Conservation (phyloP, 1,139 yeast species). For the Pneumocystis sp. region DNA sequence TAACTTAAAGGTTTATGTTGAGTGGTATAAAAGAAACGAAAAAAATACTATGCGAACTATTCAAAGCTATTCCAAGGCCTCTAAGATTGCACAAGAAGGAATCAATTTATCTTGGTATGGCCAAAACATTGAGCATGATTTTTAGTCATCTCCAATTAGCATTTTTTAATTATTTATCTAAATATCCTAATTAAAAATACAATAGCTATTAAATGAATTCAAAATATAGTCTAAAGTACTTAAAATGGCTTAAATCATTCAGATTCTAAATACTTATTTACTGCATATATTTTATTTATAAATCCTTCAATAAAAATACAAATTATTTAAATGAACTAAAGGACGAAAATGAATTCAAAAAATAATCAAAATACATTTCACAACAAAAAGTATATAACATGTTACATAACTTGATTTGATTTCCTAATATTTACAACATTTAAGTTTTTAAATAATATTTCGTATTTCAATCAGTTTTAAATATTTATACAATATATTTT, state of each 20-base stretch:
- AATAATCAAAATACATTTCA: background rate
- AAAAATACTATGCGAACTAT: background rate
- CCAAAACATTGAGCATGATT: background rate
- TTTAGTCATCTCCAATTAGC: background rate
- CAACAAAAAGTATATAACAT: background rate
- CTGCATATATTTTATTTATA: background rate
- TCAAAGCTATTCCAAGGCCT: background rate
- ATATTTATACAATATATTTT: background rate
- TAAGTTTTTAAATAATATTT: background rate
- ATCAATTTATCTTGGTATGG: background rate
- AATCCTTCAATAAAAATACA: background rate
- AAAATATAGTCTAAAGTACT: background rate
- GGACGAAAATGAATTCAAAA: background rate
- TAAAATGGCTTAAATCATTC: background rate
- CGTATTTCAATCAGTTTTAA: background rate
- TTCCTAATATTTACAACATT: background rate
- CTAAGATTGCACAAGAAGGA: background rate
- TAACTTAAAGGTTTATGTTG: slow-evolving; percentile 31
- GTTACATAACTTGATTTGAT: background rate
- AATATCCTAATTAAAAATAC: too few relatives aligned
- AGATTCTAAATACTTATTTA: background rate
- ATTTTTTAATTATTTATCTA: background rate
- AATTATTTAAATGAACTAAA: background rate
- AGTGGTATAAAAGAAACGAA: slow-evolving; percentile 41
- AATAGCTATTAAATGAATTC: background rate